Percentiles rank a stretch among this genome's conserved stretches.
Conservation (phyloP, 495 filamentous ascomycete species). For the Podospora pseudoanserina region DNA sequence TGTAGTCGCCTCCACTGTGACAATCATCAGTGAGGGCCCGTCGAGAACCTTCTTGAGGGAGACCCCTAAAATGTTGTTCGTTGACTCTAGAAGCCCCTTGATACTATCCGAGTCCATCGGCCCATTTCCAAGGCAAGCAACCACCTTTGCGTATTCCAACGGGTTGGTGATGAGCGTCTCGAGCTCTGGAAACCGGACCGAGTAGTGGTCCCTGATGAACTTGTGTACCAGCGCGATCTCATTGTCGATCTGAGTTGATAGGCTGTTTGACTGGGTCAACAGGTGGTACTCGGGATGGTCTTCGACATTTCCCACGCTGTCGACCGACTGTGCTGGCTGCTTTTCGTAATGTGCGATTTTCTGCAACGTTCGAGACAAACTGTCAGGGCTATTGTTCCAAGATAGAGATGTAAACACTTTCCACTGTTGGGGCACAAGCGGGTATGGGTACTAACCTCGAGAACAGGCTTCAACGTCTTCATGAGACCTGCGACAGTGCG, state of each 20-base stretch:
- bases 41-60: slow-evolving; percentile 77
- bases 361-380: slow-evolving; percentile 51
- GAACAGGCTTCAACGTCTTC: slow-evolving; percentile 69
- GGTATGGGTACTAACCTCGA: slow-evolving; percentile 56
- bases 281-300: slow-evolving; percentile 85
- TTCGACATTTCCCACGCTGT: slow-evolving; percentile 68
- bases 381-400: slow-evolving; percentile 56
- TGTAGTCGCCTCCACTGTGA: slow-evolving; percentile 91
- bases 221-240: slow-evolving; percentile 94
- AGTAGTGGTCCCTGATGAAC: slow-evolving; percentile 92
- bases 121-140: slow-evolving; percentile 88
- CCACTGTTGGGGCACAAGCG: slow-evolving; percentile 17
- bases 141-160: slow-evolving; percentile 92
- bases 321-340: slow-evolving; percentile 58
- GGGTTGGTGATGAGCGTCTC: slow-evolving; percentile 89
- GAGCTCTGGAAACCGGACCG: slow-evolving; percentile 89
- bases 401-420: slow-evolving; percentile 48
- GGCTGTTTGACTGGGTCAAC: slow-evolving; percentile 74
- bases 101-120: slow-evolving; percentile 82
- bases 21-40: slow-evolving; percentile 87
- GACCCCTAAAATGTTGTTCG: slow-evolving; percentile 70
- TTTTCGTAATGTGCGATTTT: slow-evolving; percentile 73
- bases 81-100: slow-evolving; percentile 64
- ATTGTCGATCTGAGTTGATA: slow-evolving; percentile 84
- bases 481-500: slow-evolving; percentile 70